Evolutionary conservation across 176 grass and related monocot species (phyloP).

Genomic region (Ensete glaucum): DNA sequence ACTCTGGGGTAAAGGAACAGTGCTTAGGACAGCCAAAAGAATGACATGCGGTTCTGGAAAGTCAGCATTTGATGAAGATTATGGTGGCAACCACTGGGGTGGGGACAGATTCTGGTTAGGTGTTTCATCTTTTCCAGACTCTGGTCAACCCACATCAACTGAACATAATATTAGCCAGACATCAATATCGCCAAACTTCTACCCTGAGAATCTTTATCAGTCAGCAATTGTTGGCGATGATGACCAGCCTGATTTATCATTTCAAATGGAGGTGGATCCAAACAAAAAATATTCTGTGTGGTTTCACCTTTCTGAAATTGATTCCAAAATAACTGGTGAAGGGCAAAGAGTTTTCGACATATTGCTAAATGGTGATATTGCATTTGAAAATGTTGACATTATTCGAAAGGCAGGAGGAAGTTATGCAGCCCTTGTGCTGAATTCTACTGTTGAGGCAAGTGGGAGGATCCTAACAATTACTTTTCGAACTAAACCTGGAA

Average conservation of each 20-base stretch:
- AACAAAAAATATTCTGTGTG: conserved; percentile 97
- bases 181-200: conserved; percentile 72
- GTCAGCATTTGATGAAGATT: conserved; percentile 88
- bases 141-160: conserved; percentile 60
- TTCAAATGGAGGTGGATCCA: conserved; percentile 85
- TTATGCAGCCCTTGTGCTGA: conserved; percentile 88
- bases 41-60: conserved; percentile 76
- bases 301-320: conserved; percentile 97
- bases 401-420: conserved; percentile 57
- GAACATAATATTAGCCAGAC: conserved; percentile 82
- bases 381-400: conserved; percentile 73
- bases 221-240: conserved; percentile 73
- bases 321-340: conserved; percentile 53
- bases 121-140: conserved; percentile 52
- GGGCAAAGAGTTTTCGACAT: conserved; percentile 80
- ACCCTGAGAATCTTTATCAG: conserved; percentile 70
- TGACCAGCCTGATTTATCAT: conserved; percentile 52
- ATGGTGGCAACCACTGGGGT: conserved; percentile 56
- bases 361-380: conserved; percentile 71
- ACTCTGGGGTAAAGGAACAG: conserved; percentile 36
- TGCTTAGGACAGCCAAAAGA: conserved; percentile 79
- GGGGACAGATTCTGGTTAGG: conserved; percentile 92
- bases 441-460: conserved; percentile 61
- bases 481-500: conserved; percentile 51
- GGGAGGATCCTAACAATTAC: conserved; percentile 60